Percentiles rank a stretch among this genome's conserved stretches.
These are phyloP conservation scores for Lepidium africanum DNA, from an alignment of 345 rosid species.

Conservation along the genomic window DNA sequence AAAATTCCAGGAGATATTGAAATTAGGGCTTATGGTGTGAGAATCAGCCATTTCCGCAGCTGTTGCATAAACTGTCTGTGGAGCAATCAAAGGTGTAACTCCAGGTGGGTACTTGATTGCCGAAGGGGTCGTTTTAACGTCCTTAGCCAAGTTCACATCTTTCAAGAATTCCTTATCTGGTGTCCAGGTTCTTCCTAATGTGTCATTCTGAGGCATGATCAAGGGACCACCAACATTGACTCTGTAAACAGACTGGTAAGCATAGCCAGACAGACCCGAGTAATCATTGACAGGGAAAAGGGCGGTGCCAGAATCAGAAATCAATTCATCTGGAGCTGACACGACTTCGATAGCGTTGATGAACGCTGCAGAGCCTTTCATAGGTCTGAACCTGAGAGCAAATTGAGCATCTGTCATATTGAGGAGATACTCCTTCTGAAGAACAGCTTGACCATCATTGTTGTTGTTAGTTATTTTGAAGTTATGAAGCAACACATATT, in stretches of 20 bases:
- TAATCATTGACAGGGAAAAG: constrained; percentile 46
- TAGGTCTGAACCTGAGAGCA: constrained; percentile 42
- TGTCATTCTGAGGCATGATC: constrained; percentile 52
- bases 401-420: constrained; percentile 43
- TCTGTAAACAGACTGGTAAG: constrained; percentile 54
- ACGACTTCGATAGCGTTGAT: constrained; percentile 71
- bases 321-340: constrained; percentile 58
- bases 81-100: constrained; percentile 57
- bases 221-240: constrained; percentile 70
- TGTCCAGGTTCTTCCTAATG: constrained; percentile 48
- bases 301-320: constrained; percentile 40
- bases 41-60: constrained; percentile 56
- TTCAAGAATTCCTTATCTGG: constrained; percentile 47
- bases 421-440: constrained; percentile 56
- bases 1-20: constrained; percentile 65
- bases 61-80: constrained; percentile 54
- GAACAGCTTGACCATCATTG: constrained; percentile 23
- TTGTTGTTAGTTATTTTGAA: constrained; percentile 36
- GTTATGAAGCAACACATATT: constrained; percentile 55
- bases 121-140: constrained; percentile 28
- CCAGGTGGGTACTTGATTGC: constrained; percentile 43
- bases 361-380: constrained; percentile 56
- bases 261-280: constrained; percentile 37
- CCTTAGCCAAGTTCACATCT: constrained; percentile 34
- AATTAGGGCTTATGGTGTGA: constrained; percentile 33